Conservation (phyloP, 495 filamentous ascomycete genomes). For the Xylaria intraflava region DNA sequence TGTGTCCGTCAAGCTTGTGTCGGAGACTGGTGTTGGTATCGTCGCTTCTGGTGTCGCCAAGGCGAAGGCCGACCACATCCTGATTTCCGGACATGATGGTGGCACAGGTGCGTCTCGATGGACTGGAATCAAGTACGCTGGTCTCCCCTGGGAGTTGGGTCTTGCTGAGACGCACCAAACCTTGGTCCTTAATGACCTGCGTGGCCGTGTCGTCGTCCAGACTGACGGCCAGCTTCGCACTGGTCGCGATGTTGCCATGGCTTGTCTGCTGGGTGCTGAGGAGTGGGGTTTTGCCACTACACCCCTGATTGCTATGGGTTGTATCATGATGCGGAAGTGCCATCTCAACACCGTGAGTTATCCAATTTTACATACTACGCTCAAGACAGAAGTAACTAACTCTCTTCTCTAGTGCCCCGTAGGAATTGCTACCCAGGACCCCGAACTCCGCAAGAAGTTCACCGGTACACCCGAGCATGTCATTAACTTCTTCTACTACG, state of each 20-base stretch:
- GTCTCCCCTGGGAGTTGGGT: constrained; percentile 96
- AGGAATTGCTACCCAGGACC: constrained; percentile 95
- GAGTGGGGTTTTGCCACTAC: constrained; percentile 99
- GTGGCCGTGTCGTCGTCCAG: constrained; percentile 94
- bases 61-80: constrained; percentile 94
- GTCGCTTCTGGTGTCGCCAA: constrained; percentile 98
- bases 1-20: constrained; percentile 98
- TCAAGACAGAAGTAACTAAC: constrained; percentile 16
- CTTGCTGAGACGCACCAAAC: constrained; percentile 98
- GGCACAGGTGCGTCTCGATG: constrained; percentile 96
- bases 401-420: constrained; percentile 62
- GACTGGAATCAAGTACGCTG: constrained; percentile 99
- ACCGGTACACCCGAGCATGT: constrained; percentile 91
- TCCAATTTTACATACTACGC: background rate
- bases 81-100: constrained; percentile 97
- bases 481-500: constrained; percentile 99
- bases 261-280: constrained; percentile 92
- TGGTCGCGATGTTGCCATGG: constrained; percentile 91
- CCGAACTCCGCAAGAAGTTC: constrained; percentile 92
- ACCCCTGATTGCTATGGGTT: constrained; percentile 94
- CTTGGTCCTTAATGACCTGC: constrained; percentile 93
- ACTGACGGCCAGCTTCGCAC: constrained; percentile 96
- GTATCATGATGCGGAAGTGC: constrained; percentile 89
- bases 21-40: constrained; percentile 96
- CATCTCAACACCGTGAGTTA: constrained; percentile 20